Conservation (phyloP, 2,329 filamentous ascomycete species). For the Knufia fluminis region DNA sequence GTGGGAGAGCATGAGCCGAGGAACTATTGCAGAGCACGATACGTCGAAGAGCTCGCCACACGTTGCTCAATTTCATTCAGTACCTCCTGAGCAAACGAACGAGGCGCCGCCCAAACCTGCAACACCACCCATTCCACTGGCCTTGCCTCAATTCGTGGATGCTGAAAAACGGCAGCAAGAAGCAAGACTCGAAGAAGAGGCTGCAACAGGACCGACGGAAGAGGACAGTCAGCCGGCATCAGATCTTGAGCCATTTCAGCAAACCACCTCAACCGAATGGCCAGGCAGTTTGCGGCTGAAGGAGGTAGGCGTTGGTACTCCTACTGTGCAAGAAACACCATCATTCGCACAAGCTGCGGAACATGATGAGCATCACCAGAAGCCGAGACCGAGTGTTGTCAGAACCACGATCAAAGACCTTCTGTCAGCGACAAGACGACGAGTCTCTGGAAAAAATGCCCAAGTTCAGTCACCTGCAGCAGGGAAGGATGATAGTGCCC, state of each 20-base stretch:
- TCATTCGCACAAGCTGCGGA: conserved; percentile 1
- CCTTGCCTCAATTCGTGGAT: conserved; percentile 14
- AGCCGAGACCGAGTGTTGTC: conserved; percentile 14
- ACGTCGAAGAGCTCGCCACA: neutral
- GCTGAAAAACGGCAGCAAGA: conserved; percentile 10
- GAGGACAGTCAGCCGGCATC: neutral
- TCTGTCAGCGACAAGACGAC: conserved; percentile 13
- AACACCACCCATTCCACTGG: conserved; percentile 18
- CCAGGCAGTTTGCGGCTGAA: conserved; percentile 16
- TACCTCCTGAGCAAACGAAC: no score
- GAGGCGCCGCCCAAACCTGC: neutral
- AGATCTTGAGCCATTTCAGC: conserved; percentile 1
- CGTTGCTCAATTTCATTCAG: neutral
- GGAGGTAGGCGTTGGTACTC: conserved; percentile 3
- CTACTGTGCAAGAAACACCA: conserved; percentile 11
- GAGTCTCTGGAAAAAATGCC: conserved; percentile 13
- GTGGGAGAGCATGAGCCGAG: conserved; percentile 1
- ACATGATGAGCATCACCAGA: conserved; percentile 10
- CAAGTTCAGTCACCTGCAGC: conserved; percentile 3
- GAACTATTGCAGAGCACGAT: neutral
- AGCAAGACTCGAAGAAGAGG: neutral
- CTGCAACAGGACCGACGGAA: neutral
- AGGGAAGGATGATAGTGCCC: neutral
- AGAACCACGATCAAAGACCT: conserved; percentile 17
- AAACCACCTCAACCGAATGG: conserved; percentile 14